A percentile compares a stretch with the other conserved stretches of the same genome.
Evolutionary conservation across 805 yeast species (phyloP).

Genomic region (Ogataea chonburiensis): DNA sequence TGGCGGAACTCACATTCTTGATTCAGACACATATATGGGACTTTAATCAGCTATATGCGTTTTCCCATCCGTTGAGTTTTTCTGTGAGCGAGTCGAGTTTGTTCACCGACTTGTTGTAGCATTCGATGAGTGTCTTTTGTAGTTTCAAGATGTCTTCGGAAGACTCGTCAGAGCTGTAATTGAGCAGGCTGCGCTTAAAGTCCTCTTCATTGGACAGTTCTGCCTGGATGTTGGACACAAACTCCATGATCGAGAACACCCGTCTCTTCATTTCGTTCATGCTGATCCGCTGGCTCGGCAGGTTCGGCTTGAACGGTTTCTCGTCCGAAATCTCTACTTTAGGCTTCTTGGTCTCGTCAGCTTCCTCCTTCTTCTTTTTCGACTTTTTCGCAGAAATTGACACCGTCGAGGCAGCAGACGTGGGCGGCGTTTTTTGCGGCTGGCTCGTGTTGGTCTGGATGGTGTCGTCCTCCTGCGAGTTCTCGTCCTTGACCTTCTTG

Average conservation of each 20-base stretch:
- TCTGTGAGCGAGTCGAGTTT: slow-evolving; percentile 74
- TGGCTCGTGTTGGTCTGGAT: slow-evolving; percentile 15
- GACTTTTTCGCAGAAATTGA: slow-evolving; percentile 20
- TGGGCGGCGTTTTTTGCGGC: slow-evolving; percentile 21
- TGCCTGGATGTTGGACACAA: slow-evolving; percentile 80
- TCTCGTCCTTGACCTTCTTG: slow-evolving; percentile 26
- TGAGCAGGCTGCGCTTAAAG: slow-evolving; percentile 41
- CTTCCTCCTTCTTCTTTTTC: slow-evolving; percentile 21
- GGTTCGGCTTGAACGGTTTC: slow-evolving; percentile 79
- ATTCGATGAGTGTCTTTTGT: slow-evolving; percentile 44
- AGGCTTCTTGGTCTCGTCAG: slow-evolving; percentile 20
- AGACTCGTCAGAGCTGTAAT: slow-evolving; percentile 24
- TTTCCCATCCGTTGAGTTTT: slow-evolving; percentile 76
- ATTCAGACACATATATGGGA: slow-evolving; percentile 39
- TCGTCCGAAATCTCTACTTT: slow-evolving; percentile 46
- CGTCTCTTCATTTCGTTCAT: slow-evolving; percentile 84
- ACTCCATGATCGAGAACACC: slow-evolving; percentile 86
- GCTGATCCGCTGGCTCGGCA: slow-evolving; percentile 73
- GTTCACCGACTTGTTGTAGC: slow-evolving; percentile 57
- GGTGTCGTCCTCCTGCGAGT: slow-evolving; percentile 18
- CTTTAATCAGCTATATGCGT: slow-evolving; percentile 48
- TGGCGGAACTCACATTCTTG: slow-evolving; percentile 74
- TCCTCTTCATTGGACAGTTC: slow-evolving; percentile 75
- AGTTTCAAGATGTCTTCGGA: slow-evolving; percentile 28
- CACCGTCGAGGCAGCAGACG: slow-evolving; percentile 18